Evolutionary conservation across 129 eudicot genomes (phyloP).

Genomic region (Dittrichia graveolens): DNA sequence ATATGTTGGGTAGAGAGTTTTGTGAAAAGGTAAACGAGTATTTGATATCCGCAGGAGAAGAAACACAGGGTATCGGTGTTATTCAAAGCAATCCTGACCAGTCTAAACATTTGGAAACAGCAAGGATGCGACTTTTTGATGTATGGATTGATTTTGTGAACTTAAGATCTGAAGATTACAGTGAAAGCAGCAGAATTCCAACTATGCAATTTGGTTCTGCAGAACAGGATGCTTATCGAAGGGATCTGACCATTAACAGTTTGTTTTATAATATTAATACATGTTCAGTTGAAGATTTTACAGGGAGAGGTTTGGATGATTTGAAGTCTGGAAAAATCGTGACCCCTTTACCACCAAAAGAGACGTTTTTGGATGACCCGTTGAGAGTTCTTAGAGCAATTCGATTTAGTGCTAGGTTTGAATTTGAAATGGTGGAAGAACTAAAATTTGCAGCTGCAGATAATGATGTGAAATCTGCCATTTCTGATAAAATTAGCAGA

Average conservation of each 20-base stretch:
- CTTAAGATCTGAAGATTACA: constrained; percentile 76
- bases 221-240: constrained; percentile 40
- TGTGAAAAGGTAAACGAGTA: constrained; percentile 89
- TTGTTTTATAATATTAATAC: constrained; percentile 43
- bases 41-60: constrained; percentile 66
- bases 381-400: constrained; percentile 41
- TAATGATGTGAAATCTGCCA: constrained; percentile 37
- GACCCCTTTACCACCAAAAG: constrained; percentile 47
- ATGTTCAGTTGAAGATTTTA: constrained; percentile 36
- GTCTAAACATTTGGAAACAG: constrained; percentile 97
- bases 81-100: constrained; percentile 97
- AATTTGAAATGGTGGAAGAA: constrained; percentile 38
- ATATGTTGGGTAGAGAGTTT: constrained; percentile 88
- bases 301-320: constrained; percentile 35
- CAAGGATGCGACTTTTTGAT: constrained; percentile 83
- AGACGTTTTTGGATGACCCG: constrained; percentile 44
- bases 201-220: constrained; percentile 40
- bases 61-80: constrained; percentile 69
- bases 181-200: constrained; percentile 34
- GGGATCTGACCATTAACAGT: constrained; percentile 43
- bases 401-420: constrained; percentile 44
- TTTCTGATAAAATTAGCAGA: constrained; percentile 35
- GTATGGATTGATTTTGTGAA: constrained; percentile 91
- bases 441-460: constrained; percentile 37
- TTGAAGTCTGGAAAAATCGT: constrained; percentile 34